Evolutionary conservation across 768 basidiomycete species (phyloP), one percentile per base, ranked within the genome.

Genomic region (Zangia roseola): DNA sequence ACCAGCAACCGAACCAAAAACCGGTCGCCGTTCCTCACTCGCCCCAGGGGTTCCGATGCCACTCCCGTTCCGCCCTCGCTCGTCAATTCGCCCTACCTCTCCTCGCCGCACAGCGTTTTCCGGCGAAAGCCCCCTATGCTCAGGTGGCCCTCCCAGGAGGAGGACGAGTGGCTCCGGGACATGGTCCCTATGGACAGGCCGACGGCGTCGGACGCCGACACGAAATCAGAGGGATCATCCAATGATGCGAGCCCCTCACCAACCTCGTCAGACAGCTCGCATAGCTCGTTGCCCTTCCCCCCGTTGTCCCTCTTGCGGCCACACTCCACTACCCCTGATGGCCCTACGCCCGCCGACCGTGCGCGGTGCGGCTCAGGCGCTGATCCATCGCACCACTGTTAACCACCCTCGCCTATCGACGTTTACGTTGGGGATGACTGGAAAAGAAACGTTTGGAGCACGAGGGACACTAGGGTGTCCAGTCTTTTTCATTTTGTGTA

Each of bases 121-220:
- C 71, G 69, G 46, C 72, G 69, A 49, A 62, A 71, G 24, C 47
- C 65, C 2, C 45, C 62, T 3, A 24, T 68, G 10, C 67, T 69
- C 14, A 70, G 56, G 33, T 57, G 68, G 10, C 79, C 80, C 16
- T 76, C 72, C 41, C 71, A 76, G 40, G 74, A 72, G 57, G 79
- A 82, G 51, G 78, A 84, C 56, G 69, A 70, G 53, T 85, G 83
- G 83, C 69, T 85, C 45, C 74, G 79, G 64, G 83, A 85, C 69
- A 84, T 82, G 55, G 70, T 84, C 2, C 83, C 83, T 9, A 35
- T 58, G 37, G 38, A 58, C 52, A 21, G 43, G 60, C 33, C 52
- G 17, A 12, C 5, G 7, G 31, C 9, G 5, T 43, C 41, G 2
- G 59, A 59, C 10, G 43, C n/a, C 25, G 61, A 63, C 33, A 2